Evolutionary conservation across 1,139 yeast genomes (phyloP), one percentile per base, ranked within the genome.

Genomic region (Zygoascus sp.): DNA sequence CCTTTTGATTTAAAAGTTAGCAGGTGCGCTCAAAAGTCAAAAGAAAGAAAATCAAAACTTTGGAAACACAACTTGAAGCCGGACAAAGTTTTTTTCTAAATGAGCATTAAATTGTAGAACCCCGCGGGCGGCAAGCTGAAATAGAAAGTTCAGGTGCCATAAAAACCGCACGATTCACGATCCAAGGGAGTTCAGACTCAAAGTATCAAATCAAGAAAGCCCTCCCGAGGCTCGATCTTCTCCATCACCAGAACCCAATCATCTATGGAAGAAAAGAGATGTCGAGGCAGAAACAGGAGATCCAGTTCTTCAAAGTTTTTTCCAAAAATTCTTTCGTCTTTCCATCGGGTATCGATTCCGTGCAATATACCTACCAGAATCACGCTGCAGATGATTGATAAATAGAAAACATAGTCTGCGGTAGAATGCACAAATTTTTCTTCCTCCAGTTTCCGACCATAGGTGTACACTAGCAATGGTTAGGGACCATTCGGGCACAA

Each of bases 241-340:
- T 62, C 67, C 66, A 58, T 62, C 50, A 62, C 52, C 63, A 60
- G 65, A 60, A 60, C 64, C 63, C 65, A 55, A 47, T 50, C 44
- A 53, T 56, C 58, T 58, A 59, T 62, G 49, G 62, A 45, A 50
- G 51, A 50, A 25, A 47, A 35, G 53, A 52, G 57, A 48, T 28
- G 48, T 46, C 49, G 63, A 53, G 62, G 65, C 65, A 62, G 65
- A 59, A 58, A 61, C 60, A 62, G 65, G 65, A 62, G 67, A 46
- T 16, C 41, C 25, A 45, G 34, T 45, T 32, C 10, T 7, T 13
- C 9, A 3, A 13, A 32, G 9, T 16, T 9, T 32, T 32, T 16
- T 16, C n/a, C n/a, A n/a, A n/a, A n/a, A n/a, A n/a, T n/a, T n/a
- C n/a, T n/a, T n/a, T n/a, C n/a, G n/a, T n/a, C n/a, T n/a, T n/a